phyloP scores from a whole-genome alignment of 192 early-diverging fungal species.

The Coemansia sp. region DNA sequence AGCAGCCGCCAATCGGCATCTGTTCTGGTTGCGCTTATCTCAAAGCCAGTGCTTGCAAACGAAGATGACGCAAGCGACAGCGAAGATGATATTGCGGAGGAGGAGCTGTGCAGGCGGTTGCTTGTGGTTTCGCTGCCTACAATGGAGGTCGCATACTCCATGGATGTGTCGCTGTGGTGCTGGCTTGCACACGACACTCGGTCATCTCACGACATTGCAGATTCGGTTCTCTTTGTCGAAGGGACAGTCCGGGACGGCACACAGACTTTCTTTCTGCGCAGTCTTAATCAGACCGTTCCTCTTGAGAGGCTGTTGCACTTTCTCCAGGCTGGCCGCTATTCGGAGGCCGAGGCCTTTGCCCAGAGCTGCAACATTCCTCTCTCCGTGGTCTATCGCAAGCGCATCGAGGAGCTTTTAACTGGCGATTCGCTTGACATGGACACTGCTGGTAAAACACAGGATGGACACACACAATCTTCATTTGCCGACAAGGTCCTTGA shows the following conservation, averaged over 20 bases:
- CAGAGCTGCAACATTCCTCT: conserved; percentile 24
- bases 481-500: conserved; percentile 11
- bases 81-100: conserved; percentile 5
- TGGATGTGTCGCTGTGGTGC: conserved; percentile 26
- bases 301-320: conserved; percentile 44
- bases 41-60: conserved; percentile 16
- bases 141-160: conserved; percentile 20
- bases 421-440: not conserved
- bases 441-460: not conserved
- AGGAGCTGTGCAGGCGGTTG: conserved; percentile 15
- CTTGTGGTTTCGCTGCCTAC: conserved; percentile 32
- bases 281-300: conserved; percentile 32
- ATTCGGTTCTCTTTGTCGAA: conserved; percentile 44
- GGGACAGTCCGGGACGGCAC: conserved; percentile 11
- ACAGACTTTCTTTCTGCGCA: conserved; percentile 31
- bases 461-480: not conserved
- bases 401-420: conserved; percentile 17
- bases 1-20: not conserved
- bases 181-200: conserved; percentile 36
- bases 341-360: conserved; percentile 43
- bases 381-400: conserved; percentile 26
- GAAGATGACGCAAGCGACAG: conserved; percentile 1
- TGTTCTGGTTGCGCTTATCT: conserved; percentile 20
- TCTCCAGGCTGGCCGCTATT: conserved; percentile 24
- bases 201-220: conserved; percentile 17